Evolutionary conservation across 192 early-diverging fungal species (phyloP), one percentile per base, ranked within the genome.

Genomic region (Radiomyces spectabilis): DNA sequence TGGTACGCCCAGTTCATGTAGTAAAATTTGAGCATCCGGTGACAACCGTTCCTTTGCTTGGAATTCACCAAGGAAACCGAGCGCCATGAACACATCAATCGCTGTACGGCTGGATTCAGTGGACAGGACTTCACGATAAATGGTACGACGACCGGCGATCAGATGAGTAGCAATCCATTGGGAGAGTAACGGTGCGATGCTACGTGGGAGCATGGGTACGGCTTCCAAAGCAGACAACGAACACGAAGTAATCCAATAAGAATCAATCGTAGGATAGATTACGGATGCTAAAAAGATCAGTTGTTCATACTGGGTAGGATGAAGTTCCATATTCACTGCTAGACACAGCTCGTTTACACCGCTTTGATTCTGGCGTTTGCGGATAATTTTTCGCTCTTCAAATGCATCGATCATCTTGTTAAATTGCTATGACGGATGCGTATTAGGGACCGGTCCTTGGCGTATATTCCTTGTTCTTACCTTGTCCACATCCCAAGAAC

Each of bases 121-220:
- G 0, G 68, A 69, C 0, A 69, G 48, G 4, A 69, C 68, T 34
- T 69, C 68, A 31, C 68, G 68, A 29, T 63, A 69, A 16, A 63
- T 58, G 0, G 68, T 69, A 3, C 68, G 55, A 50, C 68, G 51
- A 26, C 61, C 61, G 1, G 51, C 56, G 12, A 69, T 69, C 42
- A 69, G 32, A 48, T 69, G 68, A 5, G 68, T 63, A 4, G 68
- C 68, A 45, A 69, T 69, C 68, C 68, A 69, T 29, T 69, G 68
- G 8, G 40, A 39, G 1, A 69, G 44, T 37, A 59, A 30, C n/a
- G 68, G 68, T 2, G 64, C 68, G 29, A 63, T 64, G n/a, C 61
- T 64, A 1, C 61, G 39, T 16, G 68, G 68, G 0, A 69, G 24
- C 16, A 55, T 63, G 10, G 68, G 68, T 3, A 69, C 68, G 15